phyloP scores from a whole-genome alignment of 129 eudicot genomes.

The Flaveria ramosissima region DNA sequence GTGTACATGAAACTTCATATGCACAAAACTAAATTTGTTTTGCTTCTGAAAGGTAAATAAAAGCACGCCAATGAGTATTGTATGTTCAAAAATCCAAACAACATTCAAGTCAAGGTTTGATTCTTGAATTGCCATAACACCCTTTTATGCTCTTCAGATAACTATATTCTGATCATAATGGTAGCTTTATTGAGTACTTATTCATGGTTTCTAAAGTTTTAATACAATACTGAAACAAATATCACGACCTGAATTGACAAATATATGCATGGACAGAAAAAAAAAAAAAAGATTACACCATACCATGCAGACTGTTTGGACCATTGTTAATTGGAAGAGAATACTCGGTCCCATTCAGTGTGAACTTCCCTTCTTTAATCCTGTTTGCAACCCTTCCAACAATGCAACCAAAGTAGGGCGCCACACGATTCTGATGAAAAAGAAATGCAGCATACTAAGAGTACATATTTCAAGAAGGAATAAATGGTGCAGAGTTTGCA shows the following conservation, averaged over 20 bases:
- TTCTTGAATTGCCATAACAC: neutral
- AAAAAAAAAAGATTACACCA: neutral
- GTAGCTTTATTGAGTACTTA: neutral
- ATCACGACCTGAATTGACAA: neutral
- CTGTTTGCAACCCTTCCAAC: slow-evolving; percentile 98
- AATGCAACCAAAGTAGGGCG: slow-evolving; percentile 92
- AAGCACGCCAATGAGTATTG: neutral
- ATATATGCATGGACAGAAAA: neutral
- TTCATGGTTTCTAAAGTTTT: neutral
- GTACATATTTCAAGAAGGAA: slow-evolving; percentile 5
- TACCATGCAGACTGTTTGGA: slow-evolving; percentile 96
- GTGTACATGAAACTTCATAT: neutral
- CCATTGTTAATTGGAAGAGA: slow-evolving; percentile 72
- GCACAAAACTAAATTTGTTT: neutral
- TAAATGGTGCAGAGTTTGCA: neutral
- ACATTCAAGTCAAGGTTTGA: neutral
- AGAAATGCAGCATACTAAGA: slow-evolving; percentile 6
- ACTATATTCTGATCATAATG: neutral
- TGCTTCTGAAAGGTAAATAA: neutral
- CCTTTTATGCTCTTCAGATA: neutral
- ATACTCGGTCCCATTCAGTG: slow-evolving; percentile 60
- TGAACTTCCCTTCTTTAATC: slow-evolving; percentile 90
- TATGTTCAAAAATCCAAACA: neutral
- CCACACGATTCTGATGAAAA: slow-evolving; percentile 62
- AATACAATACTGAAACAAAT: neutral